These are phyloP conservation scores for Henckelia pumila DNA, from an alignment of 257 asterid genomes.

Conservation along the genomic window DNA sequence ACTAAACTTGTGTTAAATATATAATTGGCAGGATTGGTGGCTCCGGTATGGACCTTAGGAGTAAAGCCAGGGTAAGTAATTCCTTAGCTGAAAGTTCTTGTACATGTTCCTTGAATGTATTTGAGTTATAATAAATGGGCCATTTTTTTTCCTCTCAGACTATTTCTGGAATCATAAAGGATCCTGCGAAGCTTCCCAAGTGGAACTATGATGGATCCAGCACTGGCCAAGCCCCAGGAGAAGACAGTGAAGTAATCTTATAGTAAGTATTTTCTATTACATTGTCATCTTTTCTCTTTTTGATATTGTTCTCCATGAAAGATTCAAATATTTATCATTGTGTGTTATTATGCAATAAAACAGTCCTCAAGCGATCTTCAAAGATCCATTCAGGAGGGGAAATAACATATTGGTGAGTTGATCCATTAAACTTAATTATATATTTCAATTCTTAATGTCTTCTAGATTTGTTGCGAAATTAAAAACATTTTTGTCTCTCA, in stretches of 20 bases:
- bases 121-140: background rate
- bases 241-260: slow-evolving; percentile 91
- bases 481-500: background rate
- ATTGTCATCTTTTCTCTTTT: background rate
- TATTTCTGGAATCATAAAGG: slow-evolving; percentile 53
- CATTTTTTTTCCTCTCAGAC: slow-evolving; percentile 45
- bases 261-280: slow-evolving; percentile 44
- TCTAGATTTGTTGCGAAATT: background rate
- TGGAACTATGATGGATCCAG: slow-evolving; percentile 98
- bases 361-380: slow-evolving; percentile 95
- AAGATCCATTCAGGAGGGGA: slow-evolving; percentile 88
- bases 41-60: slow-evolving; percentile 85
- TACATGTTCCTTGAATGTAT: background rate
- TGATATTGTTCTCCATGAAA: background rate
- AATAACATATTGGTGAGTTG: slow-evolving; percentile 72
- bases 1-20: background rate
- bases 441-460: background rate
- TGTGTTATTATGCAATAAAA: slow-evolving; percentile 17
- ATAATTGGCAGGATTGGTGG: slow-evolving; percentile 75
- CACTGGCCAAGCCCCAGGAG: slow-evolving; percentile 93
- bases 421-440: background rate
- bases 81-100: background rate
- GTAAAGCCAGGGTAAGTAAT: slow-evolving; percentile 81
- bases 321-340: slow-evolving; percentile 10
- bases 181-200: slow-evolving; percentile 80